phyloP scores from a whole-genome alignment of 805 yeast genomes.

The Pichia eremophila region DNA sequence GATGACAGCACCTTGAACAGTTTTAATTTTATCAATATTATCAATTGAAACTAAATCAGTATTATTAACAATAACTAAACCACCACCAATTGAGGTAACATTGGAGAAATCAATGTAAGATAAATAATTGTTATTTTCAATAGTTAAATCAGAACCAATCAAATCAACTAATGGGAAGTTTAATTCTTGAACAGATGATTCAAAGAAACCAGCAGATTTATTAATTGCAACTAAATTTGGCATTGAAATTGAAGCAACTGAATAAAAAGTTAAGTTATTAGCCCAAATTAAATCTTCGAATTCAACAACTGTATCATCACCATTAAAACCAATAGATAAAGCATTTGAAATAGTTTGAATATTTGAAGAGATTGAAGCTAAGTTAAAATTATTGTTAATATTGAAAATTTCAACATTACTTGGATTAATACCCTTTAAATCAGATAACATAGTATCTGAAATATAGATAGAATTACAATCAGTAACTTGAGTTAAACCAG shows the following conservation, averaged over 20 bases:
- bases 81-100: conserved; percentile 81
- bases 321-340: conserved; percentile 78
- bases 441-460: conserved; percentile 63
- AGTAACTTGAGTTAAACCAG: conserved; percentile 69
- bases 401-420: conserved; percentile 46
- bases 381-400: conserved; percentile 84
- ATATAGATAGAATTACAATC: conserved; percentile 61
- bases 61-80: conserved; percentile 85
- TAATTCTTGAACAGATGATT: conserved; percentile 54
- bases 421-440: conserved; percentile 56
- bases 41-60: conserved; percentile 51
- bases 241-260: conserved; percentile 64
- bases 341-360: conserved; percentile 65
- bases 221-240: conserved; percentile 61
- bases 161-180: conserved; percentile 44
- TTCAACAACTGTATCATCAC: conserved; percentile 59
- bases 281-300: conserved; percentile 75
- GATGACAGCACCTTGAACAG: conserved; percentile 83
- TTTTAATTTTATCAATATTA: conserved; percentile 64
- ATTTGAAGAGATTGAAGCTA: conserved; percentile 62
- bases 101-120: conserved; percentile 57
- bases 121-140: conserved; percentile 67
- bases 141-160: conserved; percentile 75
- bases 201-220: conserved; percentile 73
- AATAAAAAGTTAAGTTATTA: conserved; percentile 79